Evolutionary conservation across 768 basidiomycete genomes (phyloP), one percentile per base, ranked within the genome.

Genomic region (Boletus fagicola): DNA sequence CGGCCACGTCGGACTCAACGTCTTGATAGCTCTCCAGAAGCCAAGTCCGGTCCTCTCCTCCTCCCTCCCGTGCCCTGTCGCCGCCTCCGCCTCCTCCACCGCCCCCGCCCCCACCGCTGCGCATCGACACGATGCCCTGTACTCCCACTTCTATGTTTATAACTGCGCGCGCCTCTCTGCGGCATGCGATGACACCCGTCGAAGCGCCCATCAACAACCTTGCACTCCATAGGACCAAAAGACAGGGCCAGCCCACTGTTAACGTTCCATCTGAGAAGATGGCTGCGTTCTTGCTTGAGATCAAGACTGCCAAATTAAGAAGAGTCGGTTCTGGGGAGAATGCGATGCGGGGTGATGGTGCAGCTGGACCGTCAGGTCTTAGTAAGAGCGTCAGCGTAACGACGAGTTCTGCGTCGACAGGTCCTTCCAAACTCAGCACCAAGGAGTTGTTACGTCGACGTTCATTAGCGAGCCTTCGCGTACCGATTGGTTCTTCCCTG

Each of bases 201-300:
- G 88, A 90, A 68, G 83, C 83, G 0, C 85, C 88, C 1, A 90
- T 90, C 53, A 88, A 87, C 62, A 73, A 66, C 11, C 77, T 71
- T 6, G 62, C 72, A 15, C 54, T 54, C 6, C 59, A 66, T 1
- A 77, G 76, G 38, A 54, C 69, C 36, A 74, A 65, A 53, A 81
- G 82, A 51, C 69, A 79, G 15, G 86, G 86, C 8, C 80, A 82
- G 56, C 85, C 90, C 0, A 83, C 87, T 0, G 76, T 91, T 12
- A 87, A 86, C n/a, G 77, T 92, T 11, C 80, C 88, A 0, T 79
- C 86, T 2, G 90, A 92, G 59, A 88, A 92, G 68, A 90, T 92
- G 87, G 87, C 86, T 0, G 88, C 86, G 1, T 92, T 92, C 65
- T 71, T 92, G 60, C 84, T 74, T 7, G 90, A 92, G 69, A 84